Evolutionary conservation across 2,329 filamentous ascomycete genomes (phyloP).

Genomic region (Xylariales sp.): DNA sequence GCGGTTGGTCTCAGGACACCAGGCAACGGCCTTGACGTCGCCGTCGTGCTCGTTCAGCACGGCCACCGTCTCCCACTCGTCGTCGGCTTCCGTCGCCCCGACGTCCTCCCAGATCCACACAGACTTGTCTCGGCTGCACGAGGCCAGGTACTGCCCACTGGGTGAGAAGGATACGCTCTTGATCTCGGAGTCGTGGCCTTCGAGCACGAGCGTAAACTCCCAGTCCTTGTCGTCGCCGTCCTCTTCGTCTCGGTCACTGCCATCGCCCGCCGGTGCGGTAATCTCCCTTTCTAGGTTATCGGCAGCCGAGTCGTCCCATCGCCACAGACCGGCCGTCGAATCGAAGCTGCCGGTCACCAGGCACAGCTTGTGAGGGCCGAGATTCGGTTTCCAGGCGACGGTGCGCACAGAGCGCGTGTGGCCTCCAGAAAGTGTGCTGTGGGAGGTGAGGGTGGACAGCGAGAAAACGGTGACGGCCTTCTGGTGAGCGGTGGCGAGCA

Average conservation of each 20-base stretch:
- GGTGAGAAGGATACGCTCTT: conserved; percentile 73
- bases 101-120: conserved; percentile 98
- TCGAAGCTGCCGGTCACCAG: conserved; percentile 94
- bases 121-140: conserved; percentile 86
- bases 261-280: conserved; percentile 13
- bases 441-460: conserved; percentile 71
- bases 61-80: conserved; percentile 95
- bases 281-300: conserved; percentile 39
- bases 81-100: conserved; percentile 65
- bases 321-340: conserved; percentile 83
- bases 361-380: conserved; percentile 60
- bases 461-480: conserved; percentile 90
- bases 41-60: conserved; percentile 92
- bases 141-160: conserved; percentile 75
- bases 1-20: conserved; percentile 69
- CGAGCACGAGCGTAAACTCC: conserved; percentile 86
- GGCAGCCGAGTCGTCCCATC: conserved; percentile 48
- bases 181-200: conserved; percentile 94
- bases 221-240: conserved; percentile 74
- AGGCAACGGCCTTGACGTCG: conserved; percentile 90
- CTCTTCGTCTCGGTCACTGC: conserved; percentile 31
- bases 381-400: conserved; percentile 80
- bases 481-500: conserved; percentile 83
- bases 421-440: conserved; percentile 77
- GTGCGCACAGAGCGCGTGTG: conserved; percentile 88